Percentiles rank a stretch among this genome's conserved stretches.
phyloP scores from a whole-genome alignment of 305 asterid species.

The Fraxinus albicans region DNA sequence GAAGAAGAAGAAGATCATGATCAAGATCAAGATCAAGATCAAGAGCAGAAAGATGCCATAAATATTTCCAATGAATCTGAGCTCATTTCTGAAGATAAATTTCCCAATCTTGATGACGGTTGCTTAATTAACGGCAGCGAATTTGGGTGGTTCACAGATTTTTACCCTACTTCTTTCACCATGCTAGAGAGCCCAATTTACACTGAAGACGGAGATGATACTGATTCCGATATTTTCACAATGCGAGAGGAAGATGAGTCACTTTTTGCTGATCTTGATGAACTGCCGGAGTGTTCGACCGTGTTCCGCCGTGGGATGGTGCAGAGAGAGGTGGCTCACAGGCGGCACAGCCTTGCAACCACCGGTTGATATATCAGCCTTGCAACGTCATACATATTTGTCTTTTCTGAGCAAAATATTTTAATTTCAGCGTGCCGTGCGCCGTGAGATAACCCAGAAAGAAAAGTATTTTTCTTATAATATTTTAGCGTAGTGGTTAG shows the following conservation, averaged over 20 bases:
- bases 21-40: conserved; percentile 10
- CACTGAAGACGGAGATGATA: conserved; percentile 30
- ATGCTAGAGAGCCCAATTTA: conserved; percentile 60
- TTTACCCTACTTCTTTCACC: conserved; percentile 45
- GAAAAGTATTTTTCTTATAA: conserved; percentile 22
- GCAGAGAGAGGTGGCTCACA: conserved; percentile 51
- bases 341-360: conserved; percentile 54
- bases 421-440: conserved; percentile 32
- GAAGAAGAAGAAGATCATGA: conserved; percentile 33
- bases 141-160: conserved; percentile 70
- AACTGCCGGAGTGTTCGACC: conserved; percentile 83
- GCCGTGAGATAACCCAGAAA: conserved; percentile 31
- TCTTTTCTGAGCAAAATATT: conserved; percentile 20
- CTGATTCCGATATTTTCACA: conserved; percentile 53
- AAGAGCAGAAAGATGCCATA: conserved; percentile 35
- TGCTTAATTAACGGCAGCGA: conserved; percentile 31
- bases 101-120: conserved; percentile 33
- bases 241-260: conserved; percentile 79
- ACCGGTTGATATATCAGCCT: conserved; percentile 28
- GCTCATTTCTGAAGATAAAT: conserved; percentile 32
- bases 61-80: conserved; percentile 26
- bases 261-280: conserved; percentile 82
- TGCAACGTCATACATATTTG: neutral
- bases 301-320: conserved; percentile 71
- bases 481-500: conserved; percentile 50